phyloP scores from a whole-genome alignment of 2,329 filamentous ascomycete genomes.

The Mariannaea elegans region DNA sequence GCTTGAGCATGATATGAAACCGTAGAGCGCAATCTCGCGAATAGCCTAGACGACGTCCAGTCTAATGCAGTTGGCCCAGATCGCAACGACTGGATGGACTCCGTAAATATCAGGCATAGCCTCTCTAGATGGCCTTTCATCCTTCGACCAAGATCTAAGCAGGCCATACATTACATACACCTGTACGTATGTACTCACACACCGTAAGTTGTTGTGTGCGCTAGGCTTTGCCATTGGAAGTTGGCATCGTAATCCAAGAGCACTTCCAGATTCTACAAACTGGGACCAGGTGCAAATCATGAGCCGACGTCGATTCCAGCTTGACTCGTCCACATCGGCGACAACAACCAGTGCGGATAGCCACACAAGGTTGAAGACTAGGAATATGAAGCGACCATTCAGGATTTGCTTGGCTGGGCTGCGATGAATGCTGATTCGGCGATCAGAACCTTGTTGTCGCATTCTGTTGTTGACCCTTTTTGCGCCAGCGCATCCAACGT shows the following conservation, averaged over 20 bases:
- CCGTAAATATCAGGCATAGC: background rate
- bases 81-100: background rate
- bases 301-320: constrained; percentile 7
- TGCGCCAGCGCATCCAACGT: constrained; percentile 41
- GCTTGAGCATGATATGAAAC: constrained; percentile 29
- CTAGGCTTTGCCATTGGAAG: constrained; percentile 29
- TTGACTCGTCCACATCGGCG: constrained; percentile 6
- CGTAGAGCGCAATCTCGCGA: constrained; percentile 24
- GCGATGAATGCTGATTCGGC: constrained; percentile 38
- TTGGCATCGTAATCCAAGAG: constrained; percentile 28
- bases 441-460: constrained; percentile 35
- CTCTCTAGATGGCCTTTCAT: constrained; percentile 14
- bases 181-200: constrained; percentile 24
- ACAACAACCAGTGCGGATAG: constrained; percentile 6
- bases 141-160: background rate
- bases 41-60: constrained; percentile 10
- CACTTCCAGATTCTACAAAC: constrained; percentile 7
- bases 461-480: constrained; percentile 41
- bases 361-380: constrained; percentile 21
- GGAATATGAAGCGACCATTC: constrained; percentile 32
- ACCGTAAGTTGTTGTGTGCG: constrained; percentile 36
- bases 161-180: constrained; percentile 5
- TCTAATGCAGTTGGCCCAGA: background rate
- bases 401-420: constrained; percentile 33
- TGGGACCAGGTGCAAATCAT: constrained; percentile 22